Percentiles rank a stretch among this genome's conserved stretches.
Conservation (phyloP, 1,284 basidiomycete genomes). For the Tremellales sp. region DNA sequence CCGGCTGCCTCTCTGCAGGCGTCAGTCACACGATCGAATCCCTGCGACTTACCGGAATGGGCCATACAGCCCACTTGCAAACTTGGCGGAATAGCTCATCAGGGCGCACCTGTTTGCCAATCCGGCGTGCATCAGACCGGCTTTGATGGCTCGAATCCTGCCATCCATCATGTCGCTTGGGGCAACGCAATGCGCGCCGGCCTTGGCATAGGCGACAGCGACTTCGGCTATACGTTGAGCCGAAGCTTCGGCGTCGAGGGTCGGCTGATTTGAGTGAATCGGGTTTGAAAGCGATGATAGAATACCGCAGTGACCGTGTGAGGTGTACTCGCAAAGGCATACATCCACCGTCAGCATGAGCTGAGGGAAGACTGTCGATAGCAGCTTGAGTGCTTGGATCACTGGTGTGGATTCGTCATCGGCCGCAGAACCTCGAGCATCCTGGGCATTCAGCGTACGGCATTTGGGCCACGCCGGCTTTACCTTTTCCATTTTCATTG, state of each 20-base stretch:
- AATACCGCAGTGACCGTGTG: conserved; percentile 94
- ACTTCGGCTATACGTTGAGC: conserved; percentile 86
- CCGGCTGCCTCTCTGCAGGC: conserved; percentile 83
- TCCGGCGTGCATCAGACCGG: conserved; percentile 72
- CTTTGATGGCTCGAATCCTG: conserved; percentile 83
- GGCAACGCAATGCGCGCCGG: conserved; percentile 95
- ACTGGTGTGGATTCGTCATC: conserved; percentile 89
- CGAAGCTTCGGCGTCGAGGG: conserved; percentile 62
- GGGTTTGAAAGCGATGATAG: conserved; percentile 51
- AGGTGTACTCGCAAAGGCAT: conserved; percentile 99
- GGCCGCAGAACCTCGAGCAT: conserved; percentile 75
- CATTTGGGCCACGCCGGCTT: neutral
- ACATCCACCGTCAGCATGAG: conserved; percentile 91
- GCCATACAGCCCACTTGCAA: conserved; percentile 92
- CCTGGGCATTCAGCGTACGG: conserved; percentile 55
- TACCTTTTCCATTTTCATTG: conserved; percentile 77
- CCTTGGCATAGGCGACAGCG: conserved; percentile 84
- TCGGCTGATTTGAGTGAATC: conserved; percentile 34
- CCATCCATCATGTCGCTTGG: conserved; percentile 99
- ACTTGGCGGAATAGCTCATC: conserved; percentile 99
- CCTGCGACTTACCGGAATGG: conserved; percentile 73
- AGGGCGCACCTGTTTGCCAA: conserved; percentile 81
- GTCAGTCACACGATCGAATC: neutral
- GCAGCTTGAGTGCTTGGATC: conserved; percentile 77
- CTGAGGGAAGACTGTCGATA: conserved; percentile 72